These are phyloP conservation scores for Fomitopsis serialis DNA, from an alignment of 768 basidiomycete genomes.

Conservation along the genomic window DNA sequence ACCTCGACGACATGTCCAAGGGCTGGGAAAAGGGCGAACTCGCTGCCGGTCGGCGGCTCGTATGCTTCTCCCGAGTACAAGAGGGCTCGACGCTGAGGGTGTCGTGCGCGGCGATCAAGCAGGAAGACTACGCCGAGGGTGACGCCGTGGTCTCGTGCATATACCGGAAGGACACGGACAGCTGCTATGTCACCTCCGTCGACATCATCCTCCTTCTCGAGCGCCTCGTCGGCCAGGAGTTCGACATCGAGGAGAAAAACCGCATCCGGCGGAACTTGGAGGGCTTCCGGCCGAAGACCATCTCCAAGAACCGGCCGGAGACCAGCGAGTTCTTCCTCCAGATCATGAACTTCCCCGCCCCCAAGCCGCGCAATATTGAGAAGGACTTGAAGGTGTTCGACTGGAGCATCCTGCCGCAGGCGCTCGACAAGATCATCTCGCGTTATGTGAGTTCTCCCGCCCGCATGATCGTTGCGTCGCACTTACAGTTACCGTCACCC, in stretches of 20 bases:
- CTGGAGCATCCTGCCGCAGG: conserved; percentile 66
- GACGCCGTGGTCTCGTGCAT: conserved; percentile 94
- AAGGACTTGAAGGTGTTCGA: conserved; percentile 92
- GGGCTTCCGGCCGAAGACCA: conserved; percentile 84
- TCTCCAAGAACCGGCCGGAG: conserved; percentile 79
- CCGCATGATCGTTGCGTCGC: neutral
- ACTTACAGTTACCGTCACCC: neutral
- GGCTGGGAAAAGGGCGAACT: conserved; percentile 66
- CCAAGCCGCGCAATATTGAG: conserved; percentile 94
- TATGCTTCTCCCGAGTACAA: conserved; percentile 78
- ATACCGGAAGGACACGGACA: conserved; percentile 69
- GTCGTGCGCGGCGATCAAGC: conserved; percentile 69
- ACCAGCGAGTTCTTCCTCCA: conserved; percentile 87
- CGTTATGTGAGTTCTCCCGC: conserved; percentile 61
- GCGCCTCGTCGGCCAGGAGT: conserved; percentile 64
- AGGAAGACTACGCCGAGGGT: conserved; percentile 65
- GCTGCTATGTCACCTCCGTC: conserved; percentile 82
- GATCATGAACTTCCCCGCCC: conserved; percentile 94
- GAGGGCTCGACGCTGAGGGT: conserved; percentile 67
- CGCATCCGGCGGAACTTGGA: conserved; percentile 43
- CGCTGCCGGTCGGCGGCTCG: conserved; percentile 69
- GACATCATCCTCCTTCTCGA: conserved; percentile 68
- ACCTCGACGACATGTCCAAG: conserved; percentile 48
- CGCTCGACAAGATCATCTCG: conserved; percentile 72
- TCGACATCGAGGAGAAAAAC: conserved; percentile 23